Evolutionary conservation across 345 rosid genomes (phyloP).

Genomic region (Stellera chamaejasme): DNA sequence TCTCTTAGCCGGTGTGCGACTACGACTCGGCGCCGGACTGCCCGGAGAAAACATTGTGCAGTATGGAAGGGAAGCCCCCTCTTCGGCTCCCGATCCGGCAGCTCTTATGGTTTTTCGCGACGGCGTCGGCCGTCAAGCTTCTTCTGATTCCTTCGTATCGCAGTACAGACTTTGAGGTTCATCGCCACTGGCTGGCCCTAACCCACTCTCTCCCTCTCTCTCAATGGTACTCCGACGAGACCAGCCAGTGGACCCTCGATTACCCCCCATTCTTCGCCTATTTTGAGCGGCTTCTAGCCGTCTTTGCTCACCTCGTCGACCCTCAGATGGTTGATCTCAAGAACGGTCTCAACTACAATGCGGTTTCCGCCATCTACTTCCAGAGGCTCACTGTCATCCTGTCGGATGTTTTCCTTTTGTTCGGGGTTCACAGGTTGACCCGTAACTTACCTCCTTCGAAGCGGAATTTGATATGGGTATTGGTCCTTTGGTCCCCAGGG

Average conservation of each 20-base stretch:
- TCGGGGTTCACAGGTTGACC: conserved; percentile 47
- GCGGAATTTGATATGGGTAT: conserved; percentile 42
- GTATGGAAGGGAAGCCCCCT: conserved; percentile 12
- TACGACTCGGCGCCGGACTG: too few species aligned
- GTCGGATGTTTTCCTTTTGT: conserved; percentile 58
- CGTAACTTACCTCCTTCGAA: conserved; percentile 21
- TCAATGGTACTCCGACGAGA: conserved; percentile 77
- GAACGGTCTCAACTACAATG: conserved; percentile 45
- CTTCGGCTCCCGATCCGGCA: conserved; percentile 4
- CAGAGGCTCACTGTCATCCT: conserved; percentile 64
- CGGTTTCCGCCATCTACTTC: conserved; percentile 49
- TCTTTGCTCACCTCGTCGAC: conserved; percentile 51
- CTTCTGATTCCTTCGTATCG: conserved; percentile 69
- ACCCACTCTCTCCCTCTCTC: conserved; percentile 76
- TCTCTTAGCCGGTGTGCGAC: too few species aligned
- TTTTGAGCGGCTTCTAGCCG: conserved; percentile 52
- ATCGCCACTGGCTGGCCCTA: conserved; percentile 91
- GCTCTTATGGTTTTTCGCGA: conserved; percentile 55
- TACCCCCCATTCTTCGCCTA: conserved; percentile 83
- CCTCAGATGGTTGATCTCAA: conserved; percentile 56
- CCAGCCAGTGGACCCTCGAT: conserved; percentile 94
- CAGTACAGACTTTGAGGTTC: conserved; percentile 92
- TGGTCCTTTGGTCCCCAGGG: conserved; percentile 82
- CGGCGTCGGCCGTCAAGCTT: conserved; percentile 52
- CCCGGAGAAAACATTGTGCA: too few species aligned